These are phyloP conservation scores for Neoascochyta sp. DNA, from an alignment of 2,329 filamentous ascomycete species.

Conservation along the genomic window DNA sequence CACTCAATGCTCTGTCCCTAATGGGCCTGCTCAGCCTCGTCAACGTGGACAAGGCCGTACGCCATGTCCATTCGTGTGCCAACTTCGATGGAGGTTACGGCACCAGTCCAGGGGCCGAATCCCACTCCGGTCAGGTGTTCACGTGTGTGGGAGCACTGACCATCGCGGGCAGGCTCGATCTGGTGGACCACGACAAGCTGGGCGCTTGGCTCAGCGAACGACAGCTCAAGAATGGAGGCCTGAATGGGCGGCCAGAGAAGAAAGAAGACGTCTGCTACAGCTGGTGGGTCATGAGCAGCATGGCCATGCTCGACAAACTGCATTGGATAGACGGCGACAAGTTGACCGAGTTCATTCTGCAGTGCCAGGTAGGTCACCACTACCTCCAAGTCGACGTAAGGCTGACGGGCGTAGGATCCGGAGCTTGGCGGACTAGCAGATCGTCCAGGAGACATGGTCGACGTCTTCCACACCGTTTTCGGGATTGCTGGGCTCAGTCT, in stretches of 20 bases:
- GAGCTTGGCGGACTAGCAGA: constrained; percentile 84
- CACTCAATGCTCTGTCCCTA: constrained; percentile 83
- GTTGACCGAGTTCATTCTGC: constrained; percentile 76
- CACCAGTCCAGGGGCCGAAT: constrained; percentile 83
- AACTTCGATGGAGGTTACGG: constrained; percentile 97
- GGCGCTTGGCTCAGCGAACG: constrained; percentile 91
- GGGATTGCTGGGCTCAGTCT: constrained; percentile 84
- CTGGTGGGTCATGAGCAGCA: constrained; percentile 94
- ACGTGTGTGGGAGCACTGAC: constrained; percentile 85
- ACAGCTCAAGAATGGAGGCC: constrained; percentile 78
- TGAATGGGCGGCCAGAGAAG: constrained; percentile 95
- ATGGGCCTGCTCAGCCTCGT: constrained; percentile 69
- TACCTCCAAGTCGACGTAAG: neutral
- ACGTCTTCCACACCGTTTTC: constrained; percentile 95
- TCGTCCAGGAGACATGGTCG: constrained; percentile 87
- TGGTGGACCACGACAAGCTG: constrained; percentile 77
- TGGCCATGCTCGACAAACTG: constrained; percentile 80
- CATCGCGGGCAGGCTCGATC: constrained; percentile 76
- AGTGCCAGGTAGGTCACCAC: constrained; percentile 60
- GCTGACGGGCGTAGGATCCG: constrained; percentile 54
- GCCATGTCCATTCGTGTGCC: constrained; percentile 74
- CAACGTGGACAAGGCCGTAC: constrained; percentile 74
- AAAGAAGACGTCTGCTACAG: constrained; percentile 96
- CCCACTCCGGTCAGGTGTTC: constrained; percentile 92
- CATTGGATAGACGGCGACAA: constrained; percentile 91